These are phyloP conservation scores for Penicillium capsulatum DNA, from an alignment of 2,329 filamentous ascomycete species.

Conservation along the genomic window DNA sequence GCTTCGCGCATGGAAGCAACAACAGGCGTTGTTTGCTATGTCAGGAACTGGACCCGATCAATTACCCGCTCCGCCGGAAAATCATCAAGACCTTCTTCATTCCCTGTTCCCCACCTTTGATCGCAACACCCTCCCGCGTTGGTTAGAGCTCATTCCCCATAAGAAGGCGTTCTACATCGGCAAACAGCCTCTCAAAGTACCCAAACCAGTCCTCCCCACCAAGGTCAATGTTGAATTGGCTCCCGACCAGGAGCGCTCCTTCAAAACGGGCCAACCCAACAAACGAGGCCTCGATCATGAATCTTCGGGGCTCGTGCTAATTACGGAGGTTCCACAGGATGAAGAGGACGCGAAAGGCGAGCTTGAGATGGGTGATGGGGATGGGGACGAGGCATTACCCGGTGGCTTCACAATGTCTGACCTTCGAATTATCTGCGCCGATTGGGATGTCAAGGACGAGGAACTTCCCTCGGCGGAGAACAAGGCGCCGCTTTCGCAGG, in stretches of 20 bases:
- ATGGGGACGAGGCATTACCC: constrained; percentile 58
- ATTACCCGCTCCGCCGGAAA: constrained; percentile 65
- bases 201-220: constrained; percentile 76
- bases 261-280: constrained; percentile 65
- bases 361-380: constrained; percentile 49
- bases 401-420: constrained; percentile 75
- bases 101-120: constrained; percentile 79
- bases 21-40: constrained; percentile 47
- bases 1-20: constrained; percentile 43
- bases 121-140: constrained; percentile 68
- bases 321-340: constrained; percentile 45
- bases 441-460: constrained; percentile 67
- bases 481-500: constrained; percentile 9
- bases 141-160: constrained; percentile 76
- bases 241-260: constrained; percentile 78
- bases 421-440: constrained; percentile 77
- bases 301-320: constrained; percentile 53
- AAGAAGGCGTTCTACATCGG: constrained; percentile 73
- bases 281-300: constrained; percentile 51
- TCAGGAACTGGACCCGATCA: constrained; percentile 51
- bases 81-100: constrained; percentile 69
- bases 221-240: constrained; percentile 86
- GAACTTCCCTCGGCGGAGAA: constrained; percentile 17
- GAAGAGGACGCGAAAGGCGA: constrained; percentile 49
- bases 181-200: constrained; percentile 72